phyloP scores from a whole-genome alignment of 2,329 filamentous ascomycete species.

The Alternaria postmessia region DNA sequence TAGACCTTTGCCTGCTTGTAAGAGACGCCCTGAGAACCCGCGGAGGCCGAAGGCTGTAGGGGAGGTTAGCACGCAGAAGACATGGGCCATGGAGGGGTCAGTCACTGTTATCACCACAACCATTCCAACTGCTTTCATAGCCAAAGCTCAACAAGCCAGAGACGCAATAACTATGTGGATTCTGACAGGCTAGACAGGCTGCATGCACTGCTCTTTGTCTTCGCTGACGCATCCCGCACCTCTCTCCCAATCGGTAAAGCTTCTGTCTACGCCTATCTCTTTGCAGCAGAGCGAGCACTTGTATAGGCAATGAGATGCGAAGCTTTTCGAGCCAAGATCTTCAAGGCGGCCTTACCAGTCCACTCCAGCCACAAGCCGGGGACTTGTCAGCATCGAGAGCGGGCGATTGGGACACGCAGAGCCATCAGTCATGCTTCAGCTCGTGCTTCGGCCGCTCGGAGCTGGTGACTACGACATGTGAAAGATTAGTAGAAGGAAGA shows the following conservation, averaged over 20 bases:
- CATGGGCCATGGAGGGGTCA: neutral
- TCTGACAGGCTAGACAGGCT: neutral
- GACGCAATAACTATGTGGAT: neutral
- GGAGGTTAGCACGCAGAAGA: neutral
- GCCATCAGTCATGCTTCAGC: slow-evolving; percentile 5
- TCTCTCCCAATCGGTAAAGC: slow-evolving; percentile 8
- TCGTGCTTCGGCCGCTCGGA: neutral
- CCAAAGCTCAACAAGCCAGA: neutral
- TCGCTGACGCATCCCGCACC: slow-evolving; percentile 14
- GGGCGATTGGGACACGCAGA: neutral
- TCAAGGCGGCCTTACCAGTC: slow-evolving; percentile 8
- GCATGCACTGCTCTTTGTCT: slow-evolving; percentile 5
- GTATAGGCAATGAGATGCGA: slow-evolving; percentile 4
- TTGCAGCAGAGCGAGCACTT: neutral
- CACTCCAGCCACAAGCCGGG: neutral
- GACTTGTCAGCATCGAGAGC: neutral
- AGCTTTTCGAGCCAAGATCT: slow-evolving; percentile 5
- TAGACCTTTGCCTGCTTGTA: slow-evolving; percentile 4
- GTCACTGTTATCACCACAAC: neutral
- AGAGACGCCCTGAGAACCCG: neutral
- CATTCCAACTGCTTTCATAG: neutral
- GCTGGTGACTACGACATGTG: neutral
- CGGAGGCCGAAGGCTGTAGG: slow-evolving; percentile 4
- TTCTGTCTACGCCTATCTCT: slow-evolving; percentile 1
- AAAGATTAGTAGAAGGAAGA: neutral